Evolutionary conservation across 371 early-diverging fungal genomes (phyloP), one percentile per base, ranked within the genome.

Genomic region (Gilbertella persicaria): DNA sequence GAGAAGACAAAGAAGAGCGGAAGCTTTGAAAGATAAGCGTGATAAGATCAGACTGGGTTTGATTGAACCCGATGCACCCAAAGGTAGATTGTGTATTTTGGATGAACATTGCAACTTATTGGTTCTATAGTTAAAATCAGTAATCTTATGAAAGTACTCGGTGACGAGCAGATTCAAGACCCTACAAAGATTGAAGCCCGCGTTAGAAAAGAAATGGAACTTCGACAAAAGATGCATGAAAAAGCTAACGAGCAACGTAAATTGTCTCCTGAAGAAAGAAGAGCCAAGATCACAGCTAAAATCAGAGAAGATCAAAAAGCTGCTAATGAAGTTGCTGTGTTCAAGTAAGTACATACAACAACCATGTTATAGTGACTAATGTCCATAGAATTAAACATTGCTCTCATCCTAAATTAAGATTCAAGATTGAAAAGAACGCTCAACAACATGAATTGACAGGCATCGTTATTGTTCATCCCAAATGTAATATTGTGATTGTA

Each of bases 31-130:
- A 60, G 99, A 98, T 33, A 94, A 92, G 50, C 95, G 89, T 48
- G 97, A 97, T 43, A 95, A 95, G 66, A 90, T 96, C 45, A 83
- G 95, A 44, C 70, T 98, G 16, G 99, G 99, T 0, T 72, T 98
- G 24, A 58, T 96, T 42, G 94, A 95, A 28, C 94, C 97, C 0
- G 98, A 96, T 52, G 87, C 88, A 55, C 93, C 96, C 20, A 94
- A 94, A 67, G 75, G 79, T 73, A 71, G 45, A 13, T 14, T 10
- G 13, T 13, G n/a, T 10, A 14, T 20, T 17, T 23, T n/a, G 3
- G 10, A 10, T 36, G 1, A 26, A 12, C 1, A n/a, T 45, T 35
- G 24, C 29, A 13, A 3, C 3, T 8, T 41, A 21, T 8, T 17
- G 21, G 14, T 36, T 29, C 14, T 35, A 12, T 42, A 79, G 88